Conservation (phyloP, 805 yeast species). For the Kuraishia piskuri region DNA sequence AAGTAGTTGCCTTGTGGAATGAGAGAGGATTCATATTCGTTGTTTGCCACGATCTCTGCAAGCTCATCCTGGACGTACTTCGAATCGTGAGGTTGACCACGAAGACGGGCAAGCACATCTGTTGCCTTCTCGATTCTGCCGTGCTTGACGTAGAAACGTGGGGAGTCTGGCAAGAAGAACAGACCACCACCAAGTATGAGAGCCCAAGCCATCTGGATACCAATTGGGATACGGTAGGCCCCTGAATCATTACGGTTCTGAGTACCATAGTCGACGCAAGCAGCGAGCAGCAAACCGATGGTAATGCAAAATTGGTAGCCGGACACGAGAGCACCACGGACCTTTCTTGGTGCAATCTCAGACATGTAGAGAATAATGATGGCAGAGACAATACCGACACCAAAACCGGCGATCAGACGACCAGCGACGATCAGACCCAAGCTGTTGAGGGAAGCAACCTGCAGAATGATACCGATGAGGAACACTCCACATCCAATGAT, state of each 20-base stretch:
- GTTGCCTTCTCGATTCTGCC: constrained; percentile 49
- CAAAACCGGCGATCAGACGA: constrained; percentile 63
- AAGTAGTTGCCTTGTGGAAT: constrained; percentile 26
- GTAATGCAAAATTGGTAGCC: constrained; percentile 61
- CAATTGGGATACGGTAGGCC: constrained; percentile 70
- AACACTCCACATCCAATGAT: constrained; percentile 34
- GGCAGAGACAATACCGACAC: constrained; percentile 74
- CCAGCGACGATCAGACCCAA: constrained; percentile 53
- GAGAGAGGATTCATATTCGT: constrained; percentile 33
- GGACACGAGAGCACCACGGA: constrained; percentile 71
- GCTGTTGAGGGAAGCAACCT: constrained; percentile 28
- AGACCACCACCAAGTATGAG: constrained; percentile 51
- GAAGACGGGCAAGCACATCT: constrained; percentile 41
- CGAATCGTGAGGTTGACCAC: constrained; percentile 40
- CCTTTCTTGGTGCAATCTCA: constrained; percentile 69
- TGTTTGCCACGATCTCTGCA: constrained; percentile 42
- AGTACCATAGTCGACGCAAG: constrained; percentile 65
- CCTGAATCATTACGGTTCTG: constrained; percentile 41
- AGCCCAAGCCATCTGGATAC: constrained; percentile 65
- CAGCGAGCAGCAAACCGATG: constrained; percentile 64
- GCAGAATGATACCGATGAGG: constrained; percentile 39
- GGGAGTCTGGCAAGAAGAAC: constrained; percentile 65
- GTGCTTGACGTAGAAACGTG: constrained; percentile 58
- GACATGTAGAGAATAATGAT: constrained; percentile 74
- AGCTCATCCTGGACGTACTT: constrained; percentile 38